These are phyloP conservation scores for Suillus subalutaceus DNA, from an alignment of 768 basidiomycete genomes.

Conservation along the genomic window DNA sequence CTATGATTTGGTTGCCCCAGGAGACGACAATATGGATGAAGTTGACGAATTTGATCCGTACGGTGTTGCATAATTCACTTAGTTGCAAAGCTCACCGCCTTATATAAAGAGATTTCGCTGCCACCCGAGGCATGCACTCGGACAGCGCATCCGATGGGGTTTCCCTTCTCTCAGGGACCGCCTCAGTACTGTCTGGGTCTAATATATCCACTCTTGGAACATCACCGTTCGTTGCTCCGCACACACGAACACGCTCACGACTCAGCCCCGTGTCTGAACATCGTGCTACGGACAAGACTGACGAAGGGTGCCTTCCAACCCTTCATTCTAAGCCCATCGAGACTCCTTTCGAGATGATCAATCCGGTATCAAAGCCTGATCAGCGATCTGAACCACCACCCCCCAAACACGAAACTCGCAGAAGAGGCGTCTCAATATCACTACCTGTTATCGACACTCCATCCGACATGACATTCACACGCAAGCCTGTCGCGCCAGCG, in stretches of 20 bases:
- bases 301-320: conserved; percentile 24
- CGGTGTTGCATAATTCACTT: conserved; percentile 28
- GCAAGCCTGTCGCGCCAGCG: conserved; percentile 48
- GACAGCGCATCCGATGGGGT: conserved; percentile 66
- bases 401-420: conserved; percentile 30
- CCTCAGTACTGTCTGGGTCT: conserved; percentile 53
- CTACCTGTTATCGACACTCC: conserved; percentile 22
- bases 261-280: conserved; percentile 70
- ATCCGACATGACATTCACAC: conserved; percentile 48
- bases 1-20: conserved; percentile 52
- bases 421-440: conserved; percentile 32
- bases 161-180: conserved; percentile 59
- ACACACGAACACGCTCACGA: conserved; percentile 44
- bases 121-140: conserved; percentile 54
- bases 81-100: background rate
- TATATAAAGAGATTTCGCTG: conserved; percentile 68
- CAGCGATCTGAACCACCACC: conserved; percentile 21
- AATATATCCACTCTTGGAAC: conserved; percentile 57
- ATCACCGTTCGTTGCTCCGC: conserved; percentile 43
- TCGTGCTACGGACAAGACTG: conserved; percentile 33
- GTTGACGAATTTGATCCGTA: conserved; percentile 83
- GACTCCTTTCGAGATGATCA: conserved; percentile 58
- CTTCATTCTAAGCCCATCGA: conserved; percentile 36
- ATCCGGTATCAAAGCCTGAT: conserved; percentile 38
- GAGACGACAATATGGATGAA: conserved; percentile 57